Base-by-base conservation (phyloP, 495 filamentous ascomycete genomes). In the Penicillium pulvis region DNA sequence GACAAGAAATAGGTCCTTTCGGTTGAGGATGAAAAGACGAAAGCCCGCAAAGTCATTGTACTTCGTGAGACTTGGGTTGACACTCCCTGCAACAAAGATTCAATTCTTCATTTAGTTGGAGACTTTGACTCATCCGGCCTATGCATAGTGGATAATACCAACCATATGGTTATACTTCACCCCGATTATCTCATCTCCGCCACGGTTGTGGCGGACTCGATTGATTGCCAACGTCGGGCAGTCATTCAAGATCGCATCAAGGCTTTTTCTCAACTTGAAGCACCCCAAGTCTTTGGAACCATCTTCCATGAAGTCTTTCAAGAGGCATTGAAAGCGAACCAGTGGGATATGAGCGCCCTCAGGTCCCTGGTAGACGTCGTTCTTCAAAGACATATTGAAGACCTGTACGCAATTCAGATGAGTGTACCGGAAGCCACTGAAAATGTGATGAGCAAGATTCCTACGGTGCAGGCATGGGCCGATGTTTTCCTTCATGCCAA, bases 271-370 rank as follows among this genome's bases (percentile, higher is more conserved):
- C 89, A 91, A 57, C 76, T 91, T 39, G 91, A 83, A 41, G 82
- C 86, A 36, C 81, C 92, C 3, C 83, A 93, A 59, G 83, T 96
- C 6, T 98, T 97, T 67, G 94, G 94, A 33, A 91, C 88, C 20
- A 85, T 98, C 41, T 83, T 98, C 16, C 94, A 98, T 73, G 93
- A 96, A 58, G 82, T 98, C 48, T 96, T 97, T 64, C 93, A 98
- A 75, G 86, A 91, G 62, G 92, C 93, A 1, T 72, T 98, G 71
- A 85, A 87, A 72, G 85, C 84, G 3, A 96, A 98, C 65, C 74
- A 83, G 59, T 98, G 94, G 90, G 88, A 90, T 59, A 73, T 78
- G 19, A 72, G 75, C 2, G 93, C 85, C 55, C 72, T 98, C 48
- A 74, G 73, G 41, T 65, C 76, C 9, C 66, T 87, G 41, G 89